phyloP scores from a whole-genome alignment of 164 flowering plant genomes.

The Piper longum region DNA sequence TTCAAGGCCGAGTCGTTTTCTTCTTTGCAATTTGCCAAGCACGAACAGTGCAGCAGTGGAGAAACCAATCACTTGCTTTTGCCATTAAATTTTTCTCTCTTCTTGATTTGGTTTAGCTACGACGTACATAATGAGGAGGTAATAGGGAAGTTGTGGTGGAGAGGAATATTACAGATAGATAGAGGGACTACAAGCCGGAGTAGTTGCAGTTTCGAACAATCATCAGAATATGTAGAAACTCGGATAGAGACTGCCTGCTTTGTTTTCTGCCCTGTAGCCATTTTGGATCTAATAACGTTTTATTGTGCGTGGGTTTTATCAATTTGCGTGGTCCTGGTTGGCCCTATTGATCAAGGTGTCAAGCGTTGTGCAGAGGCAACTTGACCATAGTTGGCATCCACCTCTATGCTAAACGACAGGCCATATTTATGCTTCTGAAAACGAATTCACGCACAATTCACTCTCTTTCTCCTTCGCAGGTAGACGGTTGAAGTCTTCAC shows the following conservation, averaged over 20 bases:
- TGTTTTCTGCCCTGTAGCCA: not conserved
- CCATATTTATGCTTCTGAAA: not conserved
- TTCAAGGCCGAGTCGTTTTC: not conserved
- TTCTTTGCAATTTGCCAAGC: too few relatives aligned
- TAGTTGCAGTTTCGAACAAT: not conserved
- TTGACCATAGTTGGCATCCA: not conserved
- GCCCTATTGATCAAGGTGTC: not conserved
- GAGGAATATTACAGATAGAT: not conserved
- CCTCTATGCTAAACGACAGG: slow-evolving; percentile 1
- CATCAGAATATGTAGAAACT: not conserved
- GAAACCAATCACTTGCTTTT: too few relatives aligned
- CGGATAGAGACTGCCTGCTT: not conserved
- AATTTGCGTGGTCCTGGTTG: not conserved
- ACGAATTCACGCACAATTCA: not conserved
- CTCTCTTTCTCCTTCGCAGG: too few relatives aligned
- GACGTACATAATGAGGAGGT: too few relatives aligned
- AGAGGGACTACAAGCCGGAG: not conserved
- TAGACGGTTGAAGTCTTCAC: too few relatives aligned
- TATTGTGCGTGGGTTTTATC: not conserved
- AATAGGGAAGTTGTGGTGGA: too few relatives aligned
- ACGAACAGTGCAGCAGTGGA: too few relatives aligned
- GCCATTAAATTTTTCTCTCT: too few relatives aligned
- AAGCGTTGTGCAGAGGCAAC: not conserved
- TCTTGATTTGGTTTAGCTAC: too few relatives aligned
- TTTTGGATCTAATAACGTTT: not conserved